Percentiles rank a stretch among this genome's conserved stretches.
Conservation (phyloP, 1,284 basidiomycete genomes). For the Apiotrichum gracile region DNA sequence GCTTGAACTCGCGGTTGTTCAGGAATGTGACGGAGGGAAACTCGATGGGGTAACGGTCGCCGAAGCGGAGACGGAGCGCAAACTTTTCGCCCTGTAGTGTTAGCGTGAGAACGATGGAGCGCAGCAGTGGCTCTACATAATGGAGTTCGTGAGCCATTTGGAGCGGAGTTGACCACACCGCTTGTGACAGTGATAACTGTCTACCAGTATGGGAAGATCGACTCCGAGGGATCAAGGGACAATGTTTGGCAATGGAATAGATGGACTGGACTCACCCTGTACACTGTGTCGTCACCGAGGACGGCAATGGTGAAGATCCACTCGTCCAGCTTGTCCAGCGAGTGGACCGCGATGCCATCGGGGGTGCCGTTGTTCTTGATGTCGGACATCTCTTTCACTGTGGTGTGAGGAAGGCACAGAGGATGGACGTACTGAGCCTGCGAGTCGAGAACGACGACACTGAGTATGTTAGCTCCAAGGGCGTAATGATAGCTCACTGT, state of each 20-base stretch:
- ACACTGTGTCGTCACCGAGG: constrained; percentile 43
- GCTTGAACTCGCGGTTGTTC: constrained; percentile 22
- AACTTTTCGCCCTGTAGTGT: constrained; percentile 38
- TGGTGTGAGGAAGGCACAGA: background rate
- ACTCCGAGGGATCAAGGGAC: too few species aligned
- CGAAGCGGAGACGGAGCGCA: constrained; percentile 39
- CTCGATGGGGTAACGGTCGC: constrained; percentile 44
- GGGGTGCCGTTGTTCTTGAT: constrained; percentile 41
- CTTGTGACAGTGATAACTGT: too few species aligned
- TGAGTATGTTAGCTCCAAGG: too few species aligned
- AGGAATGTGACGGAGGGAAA: constrained; percentile 31
- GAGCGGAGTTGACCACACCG: too few species aligned
- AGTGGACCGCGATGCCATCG: constrained; percentile 34
- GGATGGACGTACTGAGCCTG: constrained; percentile 10
- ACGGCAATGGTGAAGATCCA: constrained; percentile 41
- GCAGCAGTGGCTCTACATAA: background rate
- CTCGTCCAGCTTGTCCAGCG: constrained; percentile 30
- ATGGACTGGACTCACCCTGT: constrained; percentile 18
- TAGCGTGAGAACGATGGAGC: background rate
- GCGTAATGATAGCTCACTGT: too few species aligned
- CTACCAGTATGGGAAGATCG: too few species aligned
- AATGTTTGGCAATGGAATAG: too few species aligned
- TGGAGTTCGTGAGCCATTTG: too few species aligned
- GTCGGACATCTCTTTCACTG: constrained; percentile 45
- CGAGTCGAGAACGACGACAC: constrained; percentile 11